A percentile compares a stretch with the other conserved stretches of the same genome.
Evolutionary conservation across 768 basidiomycete species (phyloP).

Genomic region (Porphyrellus cyaneotinctus): DNA sequence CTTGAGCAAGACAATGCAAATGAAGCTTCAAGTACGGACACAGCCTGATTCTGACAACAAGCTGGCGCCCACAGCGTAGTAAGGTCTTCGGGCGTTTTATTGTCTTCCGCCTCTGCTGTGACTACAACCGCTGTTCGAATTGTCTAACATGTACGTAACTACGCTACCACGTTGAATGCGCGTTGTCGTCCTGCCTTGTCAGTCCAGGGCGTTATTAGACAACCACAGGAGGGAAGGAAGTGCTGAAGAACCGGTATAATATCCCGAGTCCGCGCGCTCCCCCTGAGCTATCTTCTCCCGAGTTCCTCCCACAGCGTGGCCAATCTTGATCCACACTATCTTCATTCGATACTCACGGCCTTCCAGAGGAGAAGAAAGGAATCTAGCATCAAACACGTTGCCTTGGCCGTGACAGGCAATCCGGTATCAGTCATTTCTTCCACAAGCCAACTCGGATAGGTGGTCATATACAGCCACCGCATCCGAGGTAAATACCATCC

Average conservation of each 20-base stretch:
- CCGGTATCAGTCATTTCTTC: slow-evolving; percentile 25
- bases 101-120: slow-evolving; percentile 3
- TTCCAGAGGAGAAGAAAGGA: slow-evolving; percentile 20
- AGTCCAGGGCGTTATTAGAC: slow-evolving; percentile 1
- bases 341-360: slow-evolving; percentile 26
- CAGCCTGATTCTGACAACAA: neutral
- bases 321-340: slow-evolving; percentile 31
- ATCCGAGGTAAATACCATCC: slow-evolving; percentile 30
- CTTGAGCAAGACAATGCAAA: slow-evolving; percentile 4
- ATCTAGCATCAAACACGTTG: slow-evolving; percentile 33
- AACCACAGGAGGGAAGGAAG: neutral
- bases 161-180: slow-evolving; percentile 23
- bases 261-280: slow-evolving; percentile 13
- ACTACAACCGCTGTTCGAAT: slow-evolving; percentile 6
- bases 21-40: neutral
- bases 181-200: slow-evolving; percentile 12
- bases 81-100: slow-evolving; percentile 8
- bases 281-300: slow-evolving; percentile 17
- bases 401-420: slow-evolving; percentile 30
- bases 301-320: slow-evolving; percentile 19
- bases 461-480: slow-evolving; percentile 32
- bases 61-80: slow-evolving; percentile 16
- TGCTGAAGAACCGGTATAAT: slow-evolving; percentile 11
- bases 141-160: slow-evolving; percentile 23
- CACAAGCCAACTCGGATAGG: slow-evolving; percentile 30